A percentile compares a stretch with the other conserved stretches of the same genome.
Conservation (phyloP, 371 early-diverging fungal genomes). For the Choanephora cucurbitarum region DNA sequence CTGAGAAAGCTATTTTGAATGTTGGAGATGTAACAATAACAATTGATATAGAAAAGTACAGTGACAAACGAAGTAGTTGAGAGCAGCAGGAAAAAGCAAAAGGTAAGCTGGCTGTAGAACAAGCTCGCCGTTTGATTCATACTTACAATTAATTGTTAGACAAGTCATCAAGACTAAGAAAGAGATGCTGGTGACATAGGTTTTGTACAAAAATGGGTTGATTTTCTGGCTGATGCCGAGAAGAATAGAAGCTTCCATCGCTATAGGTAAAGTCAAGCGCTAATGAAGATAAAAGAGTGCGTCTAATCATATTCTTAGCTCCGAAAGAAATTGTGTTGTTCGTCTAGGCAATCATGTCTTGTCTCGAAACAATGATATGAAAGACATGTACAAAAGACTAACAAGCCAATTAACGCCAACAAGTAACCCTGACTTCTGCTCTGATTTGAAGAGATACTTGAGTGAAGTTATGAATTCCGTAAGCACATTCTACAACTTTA, state of each 20-base stretch:
- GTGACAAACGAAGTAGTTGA: too few relatives aligned
- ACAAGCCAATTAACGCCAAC: constrained; percentile 13
- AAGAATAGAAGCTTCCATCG: constrained; percentile 12
- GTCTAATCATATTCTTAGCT: constrained; percentile 17
- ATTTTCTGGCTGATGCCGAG: background rate
- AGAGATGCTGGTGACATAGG: background rate
- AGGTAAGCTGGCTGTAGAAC: too few relatives aligned
- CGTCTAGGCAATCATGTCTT: constrained; percentile 17
- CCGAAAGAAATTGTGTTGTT: constrained; percentile 17
- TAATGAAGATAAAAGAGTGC: constrained; percentile 6
- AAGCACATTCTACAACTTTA: constrained; percentile 17
- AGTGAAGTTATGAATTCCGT: constrained; percentile 12
- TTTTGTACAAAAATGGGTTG: background rate
- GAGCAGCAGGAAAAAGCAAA: too few relatives aligned
- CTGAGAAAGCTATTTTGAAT: too few relatives aligned
- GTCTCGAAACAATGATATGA: constrained; percentile 12
- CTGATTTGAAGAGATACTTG: constrained; percentile 14
- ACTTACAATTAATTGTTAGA: background rate
- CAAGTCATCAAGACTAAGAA: background rate
- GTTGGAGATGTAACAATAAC: too few relatives aligned
- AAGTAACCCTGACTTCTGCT: constrained; percentile 8
- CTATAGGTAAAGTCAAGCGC: constrained; percentile 17
- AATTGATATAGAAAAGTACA: too few relatives aligned
- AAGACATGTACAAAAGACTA: constrained; percentile 13
- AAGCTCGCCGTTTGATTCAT: too few relatives aligned